Base-by-base conservation (phyloP, 495 filamentous ascomycete species). In the Penicillium ochrochloron region DNA sequence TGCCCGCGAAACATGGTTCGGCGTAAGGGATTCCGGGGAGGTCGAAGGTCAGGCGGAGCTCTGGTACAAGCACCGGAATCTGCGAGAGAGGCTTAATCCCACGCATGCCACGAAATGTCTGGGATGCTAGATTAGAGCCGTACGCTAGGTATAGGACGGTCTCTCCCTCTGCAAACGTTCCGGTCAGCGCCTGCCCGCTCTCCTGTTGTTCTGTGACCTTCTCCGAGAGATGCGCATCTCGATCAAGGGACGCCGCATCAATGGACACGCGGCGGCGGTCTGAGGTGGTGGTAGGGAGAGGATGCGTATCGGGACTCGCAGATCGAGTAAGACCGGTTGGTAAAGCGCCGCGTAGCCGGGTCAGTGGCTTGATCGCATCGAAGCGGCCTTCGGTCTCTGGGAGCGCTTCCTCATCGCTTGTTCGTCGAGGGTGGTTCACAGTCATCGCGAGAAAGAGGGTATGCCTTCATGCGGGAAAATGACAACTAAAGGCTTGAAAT, bases 1-100 rank as follows among this genome's bases (percentile, higher is more conserved):
- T 90, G 67, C 95, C 96, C 35, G 94, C 93, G 73, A 98, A 97
- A 73, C 94, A 95, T 0, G 95, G 95, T 75, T 99, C 95, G 12
- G 75, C 65, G 76, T 97, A 99, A 0, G 95, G 91, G 10, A 98
- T 69, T 0, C 92, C 93, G 0, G 94, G 85, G 0, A 98, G 84
- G 74, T 96, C 88, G 73, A 99, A 97, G 8, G 88, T 89, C 35
- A 99, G 78, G 37, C 82, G 78, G 21, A 97, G 85, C 5, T 83
- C 79, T 0, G 95, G 95, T 17, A 93, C 92, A 6, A 88, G 82
- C 19, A 97, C 95, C 70, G 91, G 89, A 66, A 94, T 73, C 61
- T 88, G 82, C 50, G 89, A 90, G 11, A 97, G 71, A 0, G 95
- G 95, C 9, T 83, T 85, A 71, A 98, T 93, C 63, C 89, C 89